These are phyloP conservation scores for Lachancea mirantina DNA, from an alignment of 805 yeast species.

Conservation along the genomic window DNA sequence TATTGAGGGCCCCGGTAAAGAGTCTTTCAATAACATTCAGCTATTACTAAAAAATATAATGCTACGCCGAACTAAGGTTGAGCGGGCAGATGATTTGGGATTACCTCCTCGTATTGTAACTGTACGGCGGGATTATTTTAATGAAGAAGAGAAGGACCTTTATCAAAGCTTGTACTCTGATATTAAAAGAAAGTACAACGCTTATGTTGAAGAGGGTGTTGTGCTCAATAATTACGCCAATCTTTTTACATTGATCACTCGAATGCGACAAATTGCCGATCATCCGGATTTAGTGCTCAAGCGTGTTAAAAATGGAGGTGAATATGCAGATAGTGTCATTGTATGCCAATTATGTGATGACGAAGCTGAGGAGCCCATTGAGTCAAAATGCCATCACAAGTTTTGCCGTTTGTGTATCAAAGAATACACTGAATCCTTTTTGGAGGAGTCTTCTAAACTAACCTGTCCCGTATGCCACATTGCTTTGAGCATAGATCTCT, in stretches of 20 bases:
- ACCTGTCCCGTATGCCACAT: constrained; percentile 97
- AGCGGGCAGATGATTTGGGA: constrained; percentile 95
- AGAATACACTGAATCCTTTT: constrained; percentile 78
- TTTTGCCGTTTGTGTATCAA: constrained; percentile 89
- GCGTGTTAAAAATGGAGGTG: constrained; percentile 39
- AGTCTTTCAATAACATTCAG: constrained; percentile 72
- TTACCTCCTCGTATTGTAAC: constrained; percentile 94
- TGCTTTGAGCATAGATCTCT: constrained; percentile 80
- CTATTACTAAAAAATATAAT: constrained; percentile 68
- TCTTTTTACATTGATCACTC: constrained; percentile 87
- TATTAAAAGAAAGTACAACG: constrained; percentile 79
- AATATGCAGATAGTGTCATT: constrained; percentile 39
- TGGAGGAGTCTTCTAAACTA: constrained; percentile 51
- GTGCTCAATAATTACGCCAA: constrained; percentile 95
- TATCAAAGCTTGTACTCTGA: constrained; percentile 84
- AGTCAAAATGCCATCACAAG: constrained; percentile 86
- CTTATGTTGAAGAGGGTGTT: constrained; percentile 92
- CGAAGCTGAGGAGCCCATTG: constrained; percentile 96
- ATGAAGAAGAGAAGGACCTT: constrained; percentile 90
- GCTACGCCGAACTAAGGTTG: constrained; percentile 92
- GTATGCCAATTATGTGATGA: constrained; percentile 94
- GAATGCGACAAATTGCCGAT: constrained; percentile 97
- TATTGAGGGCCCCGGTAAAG: constrained; percentile 70
- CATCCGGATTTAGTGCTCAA: constrained; percentile 94
- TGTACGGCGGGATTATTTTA: constrained; percentile 78